Conservation (phyloP, 495 filamentous ascomycete species). For the Penicillium psychrofluorescens region DNA sequence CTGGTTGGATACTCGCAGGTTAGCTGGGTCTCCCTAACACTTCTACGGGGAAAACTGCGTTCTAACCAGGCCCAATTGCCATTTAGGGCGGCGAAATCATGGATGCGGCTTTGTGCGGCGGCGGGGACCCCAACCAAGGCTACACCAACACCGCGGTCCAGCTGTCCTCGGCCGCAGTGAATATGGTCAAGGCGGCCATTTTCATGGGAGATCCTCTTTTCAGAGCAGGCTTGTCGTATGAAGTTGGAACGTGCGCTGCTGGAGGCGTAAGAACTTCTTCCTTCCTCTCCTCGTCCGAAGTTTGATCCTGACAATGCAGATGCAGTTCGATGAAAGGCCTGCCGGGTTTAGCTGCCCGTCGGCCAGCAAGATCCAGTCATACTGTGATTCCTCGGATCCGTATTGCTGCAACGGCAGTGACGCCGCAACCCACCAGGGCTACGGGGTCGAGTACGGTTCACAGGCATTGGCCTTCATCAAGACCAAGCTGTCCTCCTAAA, state of each 20-base stretch:
- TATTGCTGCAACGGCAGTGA: constrained; percentile 59
- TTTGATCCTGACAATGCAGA: not conserved
- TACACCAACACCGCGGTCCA: constrained; percentile 39
- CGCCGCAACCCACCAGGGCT: constrained; percentile 48
- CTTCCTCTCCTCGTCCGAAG: not conserved
- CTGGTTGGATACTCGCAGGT: constrained; percentile 58
- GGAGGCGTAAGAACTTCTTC: constrained; percentile 42
- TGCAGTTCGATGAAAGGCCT: constrained; percentile 49
- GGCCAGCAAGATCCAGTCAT: constrained; percentile 48
- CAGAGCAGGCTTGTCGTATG: constrained; percentile 45
- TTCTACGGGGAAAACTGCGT: not conserved
- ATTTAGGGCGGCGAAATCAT: constrained; percentile 54
- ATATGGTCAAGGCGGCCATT: constrained; percentile 52
- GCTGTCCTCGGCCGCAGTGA: constrained; percentile 36
- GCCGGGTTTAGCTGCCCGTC: constrained; percentile 47
- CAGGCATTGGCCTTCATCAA: constrained; percentile 49
- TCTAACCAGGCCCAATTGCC: not conserved
- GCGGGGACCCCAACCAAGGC: constrained; percentile 46
- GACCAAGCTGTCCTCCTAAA: constrained; percentile 24
- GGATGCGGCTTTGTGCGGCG: constrained; percentile 57
- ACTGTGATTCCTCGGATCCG: constrained; percentile 56
- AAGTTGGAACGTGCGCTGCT: constrained; percentile 51
- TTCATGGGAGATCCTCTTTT: constrained; percentile 57
- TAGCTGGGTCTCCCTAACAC: not conserved
- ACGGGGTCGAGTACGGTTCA: constrained; percentile 51